Evolutionary conservation across 305 asterid species (phyloP), one percentile per base, ranked within the genome.

Genomic region (Petunia hybrid): DNA sequence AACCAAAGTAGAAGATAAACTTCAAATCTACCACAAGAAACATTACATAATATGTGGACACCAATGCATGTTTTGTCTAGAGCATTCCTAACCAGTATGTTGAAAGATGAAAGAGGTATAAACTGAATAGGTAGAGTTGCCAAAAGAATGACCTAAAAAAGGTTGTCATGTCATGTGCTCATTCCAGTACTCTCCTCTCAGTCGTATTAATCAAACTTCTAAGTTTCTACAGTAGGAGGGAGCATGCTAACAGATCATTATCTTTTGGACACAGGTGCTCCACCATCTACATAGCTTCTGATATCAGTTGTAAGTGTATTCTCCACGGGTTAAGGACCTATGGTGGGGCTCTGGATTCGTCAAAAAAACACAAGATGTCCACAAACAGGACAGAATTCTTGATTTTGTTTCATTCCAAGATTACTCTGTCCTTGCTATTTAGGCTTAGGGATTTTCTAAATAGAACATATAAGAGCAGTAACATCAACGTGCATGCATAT

Each of bases 121-220:
- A 71, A 48, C 77, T 71, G 43, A 39, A 71, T 51, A 71, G 77
- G 43, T 71, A 71, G 45, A 46, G 43, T 51, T 71, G 61, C 42
- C 77, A 71, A 71, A 22, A 14, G 60, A 63, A 45, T 45, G 77
- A 35, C 42, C 10, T 31, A 22, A 70, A 46, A 70, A 2, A 57
- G 16, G 60, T 22, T 22, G 61, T 35, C 12, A 70, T 45, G 42
- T 38, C 77, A 31, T 7, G 14, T 46, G 77, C 8, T 46, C 61
- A 46, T 70, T 46, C 77, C 77, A 46, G 31, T 10, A 46, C 5
- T 5, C 22, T 56, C 60, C 31, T 9, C 77, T 46, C 77, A 70
- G 46, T 10, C 45, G 59, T 31, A 22, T 70, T 22, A 45, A 60
- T 42, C 60, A 70, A 22, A 46, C 60, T 70, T 4, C 35, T 70